phyloP scores from a whole-genome alignment of 805 yeast genomes.

The Yarrowia alimentaria region DNA sequence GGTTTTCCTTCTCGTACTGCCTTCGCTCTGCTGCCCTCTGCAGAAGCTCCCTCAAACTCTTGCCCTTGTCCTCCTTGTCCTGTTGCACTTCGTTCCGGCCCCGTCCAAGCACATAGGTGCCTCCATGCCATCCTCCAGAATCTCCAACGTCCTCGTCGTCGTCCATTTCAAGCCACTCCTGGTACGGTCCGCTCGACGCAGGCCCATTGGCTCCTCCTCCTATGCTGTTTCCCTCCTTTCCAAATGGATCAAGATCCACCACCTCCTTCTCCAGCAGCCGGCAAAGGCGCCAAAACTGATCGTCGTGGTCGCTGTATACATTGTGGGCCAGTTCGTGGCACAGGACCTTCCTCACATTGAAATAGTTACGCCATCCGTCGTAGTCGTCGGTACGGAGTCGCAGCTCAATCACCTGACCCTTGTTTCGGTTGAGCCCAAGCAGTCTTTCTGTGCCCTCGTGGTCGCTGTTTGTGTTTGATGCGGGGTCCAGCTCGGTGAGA shows the following conservation, averaged over 20 bases:
- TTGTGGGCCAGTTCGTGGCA: conserved; percentile 45
- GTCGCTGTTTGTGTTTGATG: conserved; percentile 37
- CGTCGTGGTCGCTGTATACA: conserved; percentile 40
- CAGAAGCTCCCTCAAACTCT: conserved; percentile 10
- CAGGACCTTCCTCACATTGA: conserved; percentile 39
- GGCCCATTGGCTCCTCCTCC: conserved; percentile 16
- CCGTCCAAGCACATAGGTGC: conserved; percentile 33
- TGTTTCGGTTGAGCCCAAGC: conserved; percentile 41
- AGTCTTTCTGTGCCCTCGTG: conserved; percentile 33
- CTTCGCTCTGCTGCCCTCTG: conserved; percentile 21
- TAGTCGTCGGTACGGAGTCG: conserved; percentile 43
- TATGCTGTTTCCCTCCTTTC: conserved; percentile 33
- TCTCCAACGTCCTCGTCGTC: conserved; percentile 30
- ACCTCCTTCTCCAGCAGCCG: conserved; percentile 40
- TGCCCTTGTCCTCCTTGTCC: conserved; percentile 19
- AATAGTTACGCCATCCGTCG: conserved; percentile 41
- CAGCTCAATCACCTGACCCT: conserved; percentile 41
- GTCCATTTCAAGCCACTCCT: conserved; percentile 25
- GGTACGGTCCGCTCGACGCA: conserved; percentile 22
- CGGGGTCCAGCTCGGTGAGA: conserved; percentile 44
- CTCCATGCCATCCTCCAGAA: conserved; percentile 36
- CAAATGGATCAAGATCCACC: conserved; percentile 38
- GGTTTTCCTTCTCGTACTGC: conserved; percentile 8
- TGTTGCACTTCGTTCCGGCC: neutral
- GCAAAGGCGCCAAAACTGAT: conserved; percentile 41